Evolutionary conservation across 108 stramenopile species (phyloP).

Genomic region (Cyclotella cryptica): DNA sequence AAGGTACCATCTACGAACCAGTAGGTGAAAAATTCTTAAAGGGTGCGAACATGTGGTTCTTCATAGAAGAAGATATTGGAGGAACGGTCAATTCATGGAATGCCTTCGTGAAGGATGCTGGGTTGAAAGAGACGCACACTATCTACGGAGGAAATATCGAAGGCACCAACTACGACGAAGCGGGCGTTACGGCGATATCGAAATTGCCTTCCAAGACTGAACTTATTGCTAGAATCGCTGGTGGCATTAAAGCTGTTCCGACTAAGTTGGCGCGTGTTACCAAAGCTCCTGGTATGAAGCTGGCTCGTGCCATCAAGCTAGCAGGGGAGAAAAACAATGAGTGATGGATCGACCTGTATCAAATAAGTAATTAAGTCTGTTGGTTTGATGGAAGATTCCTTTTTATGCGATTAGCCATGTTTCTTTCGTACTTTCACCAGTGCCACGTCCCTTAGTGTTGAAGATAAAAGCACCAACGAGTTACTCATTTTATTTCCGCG

Average conservation of each 20-base stretch:
- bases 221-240: constrained; percentile 90
- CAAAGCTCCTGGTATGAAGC: constrained; percentile 85
- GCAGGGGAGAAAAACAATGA: constrained; percentile 62
- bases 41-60: constrained; percentile 96
- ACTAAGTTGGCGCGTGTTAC: constrained; percentile 93
- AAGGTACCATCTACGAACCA: constrained; percentile 78
- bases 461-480: no score
- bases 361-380: constrained; percentile 1
- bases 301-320: constrained; percentile 91
- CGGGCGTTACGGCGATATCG: constrained; percentile 83
- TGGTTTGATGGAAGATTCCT: neutral
- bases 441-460: no score
- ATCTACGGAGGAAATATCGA: constrained; percentile 88
- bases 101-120: constrained; percentile 74
- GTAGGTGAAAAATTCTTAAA: constrained; percentile 60
- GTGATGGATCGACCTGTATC: neutral
- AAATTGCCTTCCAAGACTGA: constrained; percentile 92
- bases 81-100: constrained; percentile 86
- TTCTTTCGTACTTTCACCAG: no score
- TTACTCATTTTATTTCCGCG: no score
- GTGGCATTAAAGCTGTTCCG: constrained; percentile 92
- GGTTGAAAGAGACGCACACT: constrained; percentile 70
- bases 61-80: constrained; percentile 91
- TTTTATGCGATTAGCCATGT: no score
- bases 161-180: constrained; percentile 76